Evolutionary conservation across 2,329 filamentous ascomycete species (phyloP).

Genomic region (Penicillium sp.): DNA sequence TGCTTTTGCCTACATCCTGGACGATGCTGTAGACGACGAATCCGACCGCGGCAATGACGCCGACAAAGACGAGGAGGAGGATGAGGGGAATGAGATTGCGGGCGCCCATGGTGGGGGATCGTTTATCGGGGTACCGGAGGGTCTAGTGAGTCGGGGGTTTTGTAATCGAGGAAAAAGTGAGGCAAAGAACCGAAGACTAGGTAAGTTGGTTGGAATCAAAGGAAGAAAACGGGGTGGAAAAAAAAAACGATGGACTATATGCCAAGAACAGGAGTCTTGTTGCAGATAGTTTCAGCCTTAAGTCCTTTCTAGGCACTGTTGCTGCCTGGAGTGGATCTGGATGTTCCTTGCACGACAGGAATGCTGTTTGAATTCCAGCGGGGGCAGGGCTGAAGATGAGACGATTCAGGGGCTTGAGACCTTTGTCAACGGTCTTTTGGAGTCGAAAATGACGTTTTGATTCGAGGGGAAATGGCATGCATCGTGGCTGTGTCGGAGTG

Average conservation of each 20-base stretch:
- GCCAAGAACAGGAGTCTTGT: slow-evolving; percentile 4
- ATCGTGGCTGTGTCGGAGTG: background rate
- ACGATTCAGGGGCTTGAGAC: background rate
- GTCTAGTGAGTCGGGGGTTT: background rate
- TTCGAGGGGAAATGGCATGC: slow-evolving; percentile 1
- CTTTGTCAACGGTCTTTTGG: background rate
- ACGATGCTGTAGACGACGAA: slow-evolving; percentile 58
- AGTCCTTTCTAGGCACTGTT: background rate
- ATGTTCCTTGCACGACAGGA: background rate
- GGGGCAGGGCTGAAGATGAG: background rate
- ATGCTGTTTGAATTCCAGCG: background rate
- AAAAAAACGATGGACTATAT: background rate
- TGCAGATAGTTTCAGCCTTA: background rate
- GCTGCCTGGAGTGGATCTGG: slow-evolving; percentile 6
- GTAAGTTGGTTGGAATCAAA: background rate
- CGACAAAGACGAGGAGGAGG: slow-evolving; percentile 54
- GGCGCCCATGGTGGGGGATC: slow-evolving; percentile 16
- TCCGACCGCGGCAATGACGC: slow-evolving; percentile 50
- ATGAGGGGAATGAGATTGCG: slow-evolving; percentile 53
- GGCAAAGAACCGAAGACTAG: background rate
- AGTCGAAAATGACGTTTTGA: background rate
- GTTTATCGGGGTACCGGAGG: background rate
- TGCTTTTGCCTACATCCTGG: slow-evolving; percentile 56
- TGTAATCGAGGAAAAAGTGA: background rate
- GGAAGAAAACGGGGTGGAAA: background rate